These are phyloP conservation scores for Populus tremula DNA, from an alignment of 345 rosid species.

Conservation along the genomic window DNA sequence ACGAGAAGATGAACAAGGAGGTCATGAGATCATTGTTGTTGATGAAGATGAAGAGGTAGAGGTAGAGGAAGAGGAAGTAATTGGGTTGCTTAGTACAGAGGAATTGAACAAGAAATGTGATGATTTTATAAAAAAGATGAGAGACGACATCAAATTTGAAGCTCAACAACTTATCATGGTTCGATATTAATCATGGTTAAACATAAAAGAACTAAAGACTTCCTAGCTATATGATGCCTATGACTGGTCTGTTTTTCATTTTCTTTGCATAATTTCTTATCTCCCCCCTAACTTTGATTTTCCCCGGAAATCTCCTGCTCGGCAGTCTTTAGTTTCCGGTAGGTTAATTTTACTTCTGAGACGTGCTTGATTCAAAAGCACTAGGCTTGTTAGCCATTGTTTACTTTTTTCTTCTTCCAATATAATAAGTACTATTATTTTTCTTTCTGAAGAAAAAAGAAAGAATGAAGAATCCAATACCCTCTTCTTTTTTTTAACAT, in stretches of 20 bases:
- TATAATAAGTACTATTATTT: no score
- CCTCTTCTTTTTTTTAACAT: no score
- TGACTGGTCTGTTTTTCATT: neutral
- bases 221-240: neutral
- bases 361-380: neutral
- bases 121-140: slow-evolving; percentile 64
- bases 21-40: neutral
- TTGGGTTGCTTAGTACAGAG: slow-evolving; percentile 41
- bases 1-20: neutral
- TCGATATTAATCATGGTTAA: neutral
- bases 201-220: neutral
- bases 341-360: neutral
- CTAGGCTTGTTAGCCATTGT: neutral
- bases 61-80: slow-evolving; percentile 15
- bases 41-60: slow-evolving; percentile 10
- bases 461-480: no score
- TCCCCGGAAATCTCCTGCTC: neutral
- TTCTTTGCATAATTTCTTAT: neutral
- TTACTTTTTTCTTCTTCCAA: no score
- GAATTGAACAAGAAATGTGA: slow-evolving; percentile 71
- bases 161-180: slow-evolving; percentile 19
- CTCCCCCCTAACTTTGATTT: neutral
- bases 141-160: slow-evolving; percentile 34
- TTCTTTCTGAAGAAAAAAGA: no score
- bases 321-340: neutral